Evolutionary conservation across 75 land plant genomes (phyloP).

Genomic region (Cryptomeria japonica): DNA sequence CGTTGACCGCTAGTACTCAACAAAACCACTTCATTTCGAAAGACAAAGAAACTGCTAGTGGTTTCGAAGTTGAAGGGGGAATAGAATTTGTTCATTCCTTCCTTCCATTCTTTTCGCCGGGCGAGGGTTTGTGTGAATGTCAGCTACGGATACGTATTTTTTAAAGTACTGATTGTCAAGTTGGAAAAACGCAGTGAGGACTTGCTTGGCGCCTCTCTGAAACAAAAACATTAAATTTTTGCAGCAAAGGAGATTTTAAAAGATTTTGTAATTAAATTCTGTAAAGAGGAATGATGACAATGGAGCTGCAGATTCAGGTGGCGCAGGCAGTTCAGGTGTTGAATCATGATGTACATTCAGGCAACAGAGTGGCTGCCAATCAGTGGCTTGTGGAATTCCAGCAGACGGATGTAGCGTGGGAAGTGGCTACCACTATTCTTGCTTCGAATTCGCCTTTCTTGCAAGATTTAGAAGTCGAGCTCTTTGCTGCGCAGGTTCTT

Average conservation of each 20-base stretch:
- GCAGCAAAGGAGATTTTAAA: neutral
- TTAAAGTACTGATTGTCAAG: neutral
- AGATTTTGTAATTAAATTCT: neutral
- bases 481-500: conserved; percentile 95
- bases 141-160: neutral
- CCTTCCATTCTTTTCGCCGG: neutral
- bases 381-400: conserved; percentile 98
- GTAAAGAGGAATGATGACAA: neutral
- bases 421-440: conserved; percentile 88
- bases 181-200: neutral
- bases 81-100: neutral
- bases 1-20: neutral
- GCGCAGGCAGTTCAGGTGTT: conserved; percentile 88
- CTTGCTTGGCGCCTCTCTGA: neutral
- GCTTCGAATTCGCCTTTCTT: conserved; percentile 38
- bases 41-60: neutral
- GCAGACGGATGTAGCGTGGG: conserved; percentile 91
- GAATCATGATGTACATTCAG: conserved; percentile 81
- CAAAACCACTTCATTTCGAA: neutral
- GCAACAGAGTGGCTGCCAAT: conserved; percentile 95
- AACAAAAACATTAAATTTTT: neutral
- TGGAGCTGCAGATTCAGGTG: conserved; percentile 72
- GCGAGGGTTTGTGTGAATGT: neutral
- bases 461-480: conserved; percentile 70
- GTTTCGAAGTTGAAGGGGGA: neutral